These are phyloP conservation scores for Stemphylium beticola DNA, from an alignment of 2,329 filamentous ascomycete genomes.

Conservation along the genomic window DNA sequence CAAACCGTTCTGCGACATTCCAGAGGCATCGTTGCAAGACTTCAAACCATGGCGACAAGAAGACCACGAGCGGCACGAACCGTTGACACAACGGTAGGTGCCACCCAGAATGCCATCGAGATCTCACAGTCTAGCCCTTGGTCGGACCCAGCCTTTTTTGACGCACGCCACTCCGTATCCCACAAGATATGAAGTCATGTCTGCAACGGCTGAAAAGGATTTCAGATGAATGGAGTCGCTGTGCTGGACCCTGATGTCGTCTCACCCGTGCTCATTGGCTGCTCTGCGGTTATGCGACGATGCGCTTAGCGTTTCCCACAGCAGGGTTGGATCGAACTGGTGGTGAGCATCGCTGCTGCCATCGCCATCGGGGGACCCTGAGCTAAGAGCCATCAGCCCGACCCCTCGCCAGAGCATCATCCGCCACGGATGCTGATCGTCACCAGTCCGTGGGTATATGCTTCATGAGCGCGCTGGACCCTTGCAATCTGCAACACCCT, in stretches of 20 bases:
- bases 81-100: constrained; percentile 3
- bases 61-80: constrained; percentile 13
- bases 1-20: neutral
- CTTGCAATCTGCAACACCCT: neutral
- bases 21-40: neutral
- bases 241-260: constrained; percentile 15
- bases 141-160: neutral
- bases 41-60: neutral
- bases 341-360: constrained; percentile 27
- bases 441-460: constrained; percentile 12
- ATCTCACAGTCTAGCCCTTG: constrained; percentile 3
- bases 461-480: neutral
- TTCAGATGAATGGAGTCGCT: neutral
- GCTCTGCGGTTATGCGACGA: neutral
- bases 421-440: constrained; percentile 16
- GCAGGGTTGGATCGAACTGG: constrained; percentile 17
- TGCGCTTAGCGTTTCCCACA: constrained; percentile 2
- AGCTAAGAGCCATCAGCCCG: neutral
- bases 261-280: constrained; percentile 9
- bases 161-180: neutral
- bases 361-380: constrained; percentile 19
- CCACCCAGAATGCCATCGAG: constrained; percentile 10
- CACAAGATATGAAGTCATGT: constrained; percentile 6
- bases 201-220: constrained; percentile 1
- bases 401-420: constrained; percentile 7